These are phyloP conservation scores for Naegleria lovaniensis DNA, from an alignment of 208 protist species.

Conservation along the genomic window DNA sequence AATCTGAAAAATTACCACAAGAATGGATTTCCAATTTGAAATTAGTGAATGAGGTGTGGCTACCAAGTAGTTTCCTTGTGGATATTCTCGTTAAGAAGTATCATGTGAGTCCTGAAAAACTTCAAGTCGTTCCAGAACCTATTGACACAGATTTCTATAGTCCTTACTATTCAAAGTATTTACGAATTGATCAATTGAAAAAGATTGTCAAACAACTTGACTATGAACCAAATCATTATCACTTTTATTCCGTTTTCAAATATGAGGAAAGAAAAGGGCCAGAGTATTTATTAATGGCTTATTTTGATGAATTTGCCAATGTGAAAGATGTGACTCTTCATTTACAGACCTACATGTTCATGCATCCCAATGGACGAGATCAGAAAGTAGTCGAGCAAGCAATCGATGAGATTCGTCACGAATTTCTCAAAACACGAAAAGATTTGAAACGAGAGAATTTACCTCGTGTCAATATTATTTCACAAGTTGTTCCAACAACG, in stretches of 20 bases:
- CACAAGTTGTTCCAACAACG: constrained; percentile 25
- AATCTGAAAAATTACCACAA: constrained; percentile 24
- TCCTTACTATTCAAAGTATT: constrained; percentile 6
- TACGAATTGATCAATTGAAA: not conserved
- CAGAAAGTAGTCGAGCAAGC: not conserved
- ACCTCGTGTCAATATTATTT: constrained; percentile 51
- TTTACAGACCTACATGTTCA: constrained; percentile 31
- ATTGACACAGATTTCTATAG: constrained; percentile 49
- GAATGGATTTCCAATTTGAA: constrained; percentile 28
- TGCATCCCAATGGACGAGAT: not conserved
- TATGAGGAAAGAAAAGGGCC: constrained; percentile 60
- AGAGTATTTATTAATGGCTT: constrained; percentile 55
- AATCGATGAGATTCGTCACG: not conserved
- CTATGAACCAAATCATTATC: constrained; percentile 32
- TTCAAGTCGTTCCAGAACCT: constrained; percentile 53
- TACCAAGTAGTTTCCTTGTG: constrained; percentile 53
- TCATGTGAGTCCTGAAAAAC: constrained; percentile 36
- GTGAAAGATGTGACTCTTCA: constrained; percentile 24
- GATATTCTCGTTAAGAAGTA: constrained; percentile 39
- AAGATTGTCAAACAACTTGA: constrained; percentile 6
- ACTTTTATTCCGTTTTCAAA: constrained; percentile 61
- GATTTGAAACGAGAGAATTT: constrained; percentile 31
- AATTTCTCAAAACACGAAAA: not conserved
- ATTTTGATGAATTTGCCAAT: constrained; percentile 28
- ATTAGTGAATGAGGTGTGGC: constrained; percentile 52